Percentiles rank a stretch among this genome's conserved stretches.
Evolutionary conservation across 352 stramenopile species (phyloP).

Genomic region (Phytopythium helicoides): DNA sequence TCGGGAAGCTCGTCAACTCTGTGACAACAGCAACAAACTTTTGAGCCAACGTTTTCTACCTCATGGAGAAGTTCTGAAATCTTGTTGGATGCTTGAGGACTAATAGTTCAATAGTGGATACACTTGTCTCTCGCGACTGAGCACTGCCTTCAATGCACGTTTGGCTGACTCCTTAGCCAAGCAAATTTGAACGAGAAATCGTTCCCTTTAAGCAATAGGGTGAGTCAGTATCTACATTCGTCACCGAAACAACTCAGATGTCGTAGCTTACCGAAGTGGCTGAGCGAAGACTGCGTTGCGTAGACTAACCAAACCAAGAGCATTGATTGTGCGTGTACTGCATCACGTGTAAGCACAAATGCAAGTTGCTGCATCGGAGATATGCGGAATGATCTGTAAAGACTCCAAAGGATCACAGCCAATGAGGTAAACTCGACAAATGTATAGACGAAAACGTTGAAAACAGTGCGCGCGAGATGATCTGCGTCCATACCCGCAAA

Average conservation of each 20-base stretch:
- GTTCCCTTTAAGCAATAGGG: too few relatives aligned
- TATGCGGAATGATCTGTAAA: constrained; percentile 11
- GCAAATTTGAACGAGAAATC: too few relatives aligned
- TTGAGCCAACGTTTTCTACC: constrained; percentile 11
- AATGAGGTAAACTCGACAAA: constrained; percentile 22
- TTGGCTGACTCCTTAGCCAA: too few relatives aligned
- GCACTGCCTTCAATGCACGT: too few relatives aligned
- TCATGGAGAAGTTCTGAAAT: too few relatives aligned
- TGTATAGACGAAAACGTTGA: constrained; percentile 13
- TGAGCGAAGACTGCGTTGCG: constrained; percentile 9
- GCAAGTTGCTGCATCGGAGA: constrained; percentile 14
- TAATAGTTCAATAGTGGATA: too few relatives aligned
- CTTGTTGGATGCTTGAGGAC: too few relatives aligned
- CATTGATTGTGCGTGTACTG: constrained; percentile 12
- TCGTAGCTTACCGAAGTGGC: constrained; percentile 16
- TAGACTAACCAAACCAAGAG: constrained; percentile 22
- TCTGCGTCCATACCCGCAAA: constrained; percentile 8
- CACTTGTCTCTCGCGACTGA: too few relatives aligned
- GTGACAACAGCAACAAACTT: constrained; percentile 68
- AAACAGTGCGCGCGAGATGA: neutral
- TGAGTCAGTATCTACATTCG: too few relatives aligned
- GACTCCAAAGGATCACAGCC: constrained; percentile 6
- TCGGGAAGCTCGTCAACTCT: constrained; percentile 86
- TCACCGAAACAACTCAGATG: too few relatives aligned
- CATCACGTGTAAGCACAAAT: constrained; percentile 22